Evolutionary conservation across 1,139 yeast genomes (phyloP), one percentile per base, ranked within the genome.

Genomic region (Kazachstania sp.): DNA sequence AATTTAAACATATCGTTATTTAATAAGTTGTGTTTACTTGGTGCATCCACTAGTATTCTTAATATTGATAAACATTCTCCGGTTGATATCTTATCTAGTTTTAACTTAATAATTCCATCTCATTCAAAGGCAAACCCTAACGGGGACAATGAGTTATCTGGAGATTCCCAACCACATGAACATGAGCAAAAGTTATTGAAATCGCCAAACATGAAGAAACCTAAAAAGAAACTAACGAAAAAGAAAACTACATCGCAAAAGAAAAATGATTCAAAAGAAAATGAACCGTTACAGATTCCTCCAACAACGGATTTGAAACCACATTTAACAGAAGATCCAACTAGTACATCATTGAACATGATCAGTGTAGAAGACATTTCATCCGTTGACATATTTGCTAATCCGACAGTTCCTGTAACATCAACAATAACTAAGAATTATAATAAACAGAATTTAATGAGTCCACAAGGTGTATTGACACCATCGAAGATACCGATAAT

Each of bases 1-100:
- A 64, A 64, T 45, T 45, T 59, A 34, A 64, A 64, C 46, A 44
- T 64, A 32, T 60, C 60, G 8, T 48, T 64, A 8, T 64, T 62
- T 42, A 59, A 61, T 43, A 62, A 58, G 43, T 46, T 64, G 4
- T 55, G 58, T 41, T 50, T 58, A 20, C 43, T 63, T 37, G 68
- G 68, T 6, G 61, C 65, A 7, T 60, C 65, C 3, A 55, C 56
- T 44, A 60, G 55, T 41, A 51, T 63, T 23, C 40, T 55, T n/a
- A 64, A 64, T 42, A 50, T 51, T 19, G 61, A 62, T 34, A 54
- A 55, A 30, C 59, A 58, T 43, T 59, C 66, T 1, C 61, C 65
- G 2, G 53, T 59, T n/a, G 53, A 56, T 15, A 61, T 64, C 12
- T 46, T 62, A 6, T 70, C 77, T 4, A 39, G 45, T 29, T 42